Evolutionary conservation across 1,284 basidiomycete species (phyloP).

Genomic region (Apiotrichum domesticum): DNA sequence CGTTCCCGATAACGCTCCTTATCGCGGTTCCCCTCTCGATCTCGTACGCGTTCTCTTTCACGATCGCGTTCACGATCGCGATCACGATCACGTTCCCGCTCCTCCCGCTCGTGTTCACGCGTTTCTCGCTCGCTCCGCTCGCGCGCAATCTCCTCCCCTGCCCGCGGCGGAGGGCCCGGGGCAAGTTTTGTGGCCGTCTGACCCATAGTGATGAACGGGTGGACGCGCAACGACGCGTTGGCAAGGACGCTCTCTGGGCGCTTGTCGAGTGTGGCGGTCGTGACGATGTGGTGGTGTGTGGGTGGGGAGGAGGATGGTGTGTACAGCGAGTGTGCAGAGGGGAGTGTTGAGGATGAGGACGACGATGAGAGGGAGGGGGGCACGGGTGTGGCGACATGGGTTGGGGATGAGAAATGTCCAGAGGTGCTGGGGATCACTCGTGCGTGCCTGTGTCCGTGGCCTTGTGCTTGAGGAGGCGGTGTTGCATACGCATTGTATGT

Average conservation of each 20-base stretch:
- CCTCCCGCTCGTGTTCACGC: neutral
- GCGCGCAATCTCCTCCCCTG: neutral
- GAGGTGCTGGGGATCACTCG: too few species aligned
- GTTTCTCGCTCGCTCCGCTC: neutral
- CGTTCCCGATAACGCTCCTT: neutral
- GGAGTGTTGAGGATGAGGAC: neutral
- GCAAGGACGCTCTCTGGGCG: conserved; percentile 4
- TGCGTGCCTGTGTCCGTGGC: too few species aligned
- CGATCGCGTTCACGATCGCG: neutral
- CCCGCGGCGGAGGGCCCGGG: neutral
- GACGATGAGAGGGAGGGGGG: neutral
- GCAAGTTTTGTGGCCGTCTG: conserved; percentile 3
- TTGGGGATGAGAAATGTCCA: too few species aligned
- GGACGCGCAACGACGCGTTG: conserved; percentile 9
- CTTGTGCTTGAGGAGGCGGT: too few species aligned
- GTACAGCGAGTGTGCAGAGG: neutral
- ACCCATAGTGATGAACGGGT: conserved; percentile 14
- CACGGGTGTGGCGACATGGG: too few species aligned
- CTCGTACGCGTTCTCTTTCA: neutral
- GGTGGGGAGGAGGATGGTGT: neutral
- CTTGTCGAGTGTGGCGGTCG: neutral
- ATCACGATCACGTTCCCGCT: neutral
- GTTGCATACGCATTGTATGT: too few species aligned
- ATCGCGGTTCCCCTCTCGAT: neutral
- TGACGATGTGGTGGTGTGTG: neutral